These are phyloP conservation scores for Fusarium zealandicum DNA, from an alignment of 2,329 filamentous ascomycete genomes.

Conservation along the genomic window DNA sequence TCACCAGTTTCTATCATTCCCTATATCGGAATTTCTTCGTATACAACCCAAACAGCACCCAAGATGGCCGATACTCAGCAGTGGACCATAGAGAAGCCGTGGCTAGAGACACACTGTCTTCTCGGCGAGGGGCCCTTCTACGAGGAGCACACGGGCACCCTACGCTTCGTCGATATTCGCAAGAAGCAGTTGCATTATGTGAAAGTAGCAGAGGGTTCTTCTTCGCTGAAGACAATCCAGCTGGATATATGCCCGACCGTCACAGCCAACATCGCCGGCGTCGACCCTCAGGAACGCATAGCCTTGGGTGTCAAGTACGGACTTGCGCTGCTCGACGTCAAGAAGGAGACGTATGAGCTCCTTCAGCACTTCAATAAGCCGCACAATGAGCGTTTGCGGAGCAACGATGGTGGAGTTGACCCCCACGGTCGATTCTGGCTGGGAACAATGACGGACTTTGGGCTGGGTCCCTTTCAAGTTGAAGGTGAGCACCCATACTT, in stretches of 20 bases:
- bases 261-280: constrained; percentile 79
- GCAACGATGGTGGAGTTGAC: constrained; percentile 87
- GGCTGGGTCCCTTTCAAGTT: constrained; percentile 62
- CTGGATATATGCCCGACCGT: constrained; percentile 65
- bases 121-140: constrained; percentile 80
- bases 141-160: constrained; percentile 67
- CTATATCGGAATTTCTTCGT: not conserved
- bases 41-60: not conserved
- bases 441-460: constrained; percentile 83
- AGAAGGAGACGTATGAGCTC: constrained; percentile 61
- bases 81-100: constrained; percentile 61
- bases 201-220: constrained; percentile 67
- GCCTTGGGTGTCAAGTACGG: constrained; percentile 83
- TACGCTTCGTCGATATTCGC: constrained; percentile 86
- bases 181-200: constrained; percentile 76
- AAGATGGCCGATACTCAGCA: constrained; percentile 51
- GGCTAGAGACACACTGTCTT: constrained; percentile 67
- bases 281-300: constrained; percentile 68
- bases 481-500: constrained; percentile 54
- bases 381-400: constrained; percentile 62
- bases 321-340: constrained; percentile 77
- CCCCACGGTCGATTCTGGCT: constrained; percentile 84
- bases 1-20: not conserved
- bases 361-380: constrained; percentile 56
- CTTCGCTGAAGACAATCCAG: constrained; percentile 67